Evolutionary conservation across 306 rosid species (phyloP), one percentile per base, ranked within the genome.

Genomic region (Sindora glabra): DNA sequence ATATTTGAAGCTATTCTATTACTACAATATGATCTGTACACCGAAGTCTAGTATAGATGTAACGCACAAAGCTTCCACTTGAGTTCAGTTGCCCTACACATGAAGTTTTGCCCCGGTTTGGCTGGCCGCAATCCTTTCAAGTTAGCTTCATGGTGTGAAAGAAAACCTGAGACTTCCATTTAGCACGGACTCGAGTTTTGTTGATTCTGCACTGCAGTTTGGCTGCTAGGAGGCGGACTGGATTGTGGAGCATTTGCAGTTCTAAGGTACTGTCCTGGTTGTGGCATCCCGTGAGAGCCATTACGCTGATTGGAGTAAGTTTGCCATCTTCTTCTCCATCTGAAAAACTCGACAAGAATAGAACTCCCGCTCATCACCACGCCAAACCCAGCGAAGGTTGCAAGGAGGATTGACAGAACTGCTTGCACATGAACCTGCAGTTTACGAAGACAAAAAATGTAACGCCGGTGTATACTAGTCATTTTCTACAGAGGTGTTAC

Each of bases 331-430:
- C 81, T 82, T 73, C 80, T 82, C 89, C 85, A 80, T 77, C 82
- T 62, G 33, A 56, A 47, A 30, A 73, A 18, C 63, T 94, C 97
- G 0, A 74, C 59, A 19, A 89, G 17, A 36, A 94, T 75, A 24
- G 99, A 94, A 74, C 86, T 89, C 47, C 97, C 97, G 37, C 95
- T 89, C 97, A 94, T 82, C 56, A 87, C 84, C 10, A 86, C 75
- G 26, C 97, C 96, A 55, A 89, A 78, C 47, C 99, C 97, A 8
- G 97, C 81, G 78, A 94, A 89, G 57, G 99, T 80, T 33, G 99
- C 95, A 5, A 94, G 87, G 24, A 94, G 83, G 61, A 94, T 82
- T 3, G 97, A 74, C 62, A 89, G 65, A 77, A 89, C 78, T 62
- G 95, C 86, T 69, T 80, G 94, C 69, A 84, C 78, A 15, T 71